Conservation (phyloP, 192 early-diverging fungal genomes). For the Backusella sp. region DNA sequence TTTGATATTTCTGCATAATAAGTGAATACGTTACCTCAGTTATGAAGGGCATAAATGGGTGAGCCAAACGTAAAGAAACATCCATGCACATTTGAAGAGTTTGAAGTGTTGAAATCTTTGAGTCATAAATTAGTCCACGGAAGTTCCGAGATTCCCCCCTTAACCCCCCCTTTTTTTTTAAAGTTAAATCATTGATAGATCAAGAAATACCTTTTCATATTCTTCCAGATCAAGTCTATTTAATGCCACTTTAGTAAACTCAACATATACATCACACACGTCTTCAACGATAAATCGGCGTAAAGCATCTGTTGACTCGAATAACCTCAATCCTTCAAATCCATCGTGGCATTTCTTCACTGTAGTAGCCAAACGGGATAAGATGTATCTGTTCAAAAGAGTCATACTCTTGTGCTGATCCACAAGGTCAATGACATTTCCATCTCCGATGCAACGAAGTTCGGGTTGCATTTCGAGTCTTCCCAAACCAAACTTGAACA, state of each 20-base stretch:
- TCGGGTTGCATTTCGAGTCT: conserved; percentile 56
- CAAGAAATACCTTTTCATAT: conserved; percentile 47
- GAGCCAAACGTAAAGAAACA: conserved; percentile 73
- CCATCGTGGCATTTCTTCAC: conserved; percentile 62
- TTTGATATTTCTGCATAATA: neutral
- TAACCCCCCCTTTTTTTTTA: neutral
- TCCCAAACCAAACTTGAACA: conserved; percentile 69
- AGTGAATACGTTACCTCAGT: conserved; percentile 72
- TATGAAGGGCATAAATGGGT: conserved; percentile 98
- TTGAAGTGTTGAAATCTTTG: conserved; percentile 39
- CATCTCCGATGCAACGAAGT: conserved; percentile 17
- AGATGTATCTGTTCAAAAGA: conserved; percentile 80
- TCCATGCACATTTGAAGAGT: conserved; percentile 74
- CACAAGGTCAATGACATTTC: neutral
- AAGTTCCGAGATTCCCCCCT: neutral
- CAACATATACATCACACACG: conserved; percentile 94
- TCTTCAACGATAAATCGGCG: conserved; percentile 89
- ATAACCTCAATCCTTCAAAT: conserved; percentile 71
- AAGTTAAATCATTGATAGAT: neutral
- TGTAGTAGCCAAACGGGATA: conserved; percentile 78
- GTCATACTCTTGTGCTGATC: conserved; percentile 35
- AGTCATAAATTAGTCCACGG: neutral
- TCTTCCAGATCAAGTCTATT: conserved; percentile 53
- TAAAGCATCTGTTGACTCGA: conserved; percentile 75
- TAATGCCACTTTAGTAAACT: conserved; percentile 81